Percentiles rank a stretch among this genome's conserved stretches.
Evolutionary conservation across 805 yeast species (phyloP).

Genomic region (Cyberlindnera americana): DNA sequence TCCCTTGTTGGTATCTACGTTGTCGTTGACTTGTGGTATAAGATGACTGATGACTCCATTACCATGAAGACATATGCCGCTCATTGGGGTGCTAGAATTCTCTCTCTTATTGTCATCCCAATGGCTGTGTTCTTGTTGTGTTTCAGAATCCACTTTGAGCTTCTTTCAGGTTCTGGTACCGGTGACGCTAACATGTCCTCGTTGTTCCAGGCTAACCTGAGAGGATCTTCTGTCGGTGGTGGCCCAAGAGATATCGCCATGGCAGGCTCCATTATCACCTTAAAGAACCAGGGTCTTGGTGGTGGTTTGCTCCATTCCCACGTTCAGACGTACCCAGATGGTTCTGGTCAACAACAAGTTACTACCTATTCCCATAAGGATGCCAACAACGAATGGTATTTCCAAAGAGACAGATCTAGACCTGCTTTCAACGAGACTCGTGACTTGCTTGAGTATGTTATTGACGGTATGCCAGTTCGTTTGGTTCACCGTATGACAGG

Average conservation of each 20-base stretch:
- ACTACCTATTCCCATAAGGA: slow-evolving; percentile 80
- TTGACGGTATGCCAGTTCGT: slow-evolving; percentile 61
- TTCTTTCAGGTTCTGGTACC: slow-evolving; percentile 72
- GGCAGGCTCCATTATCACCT: slow-evolving; percentile 46
- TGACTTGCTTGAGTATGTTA: slow-evolving; percentile 30
- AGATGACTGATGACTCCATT: slow-evolving; percentile 65
- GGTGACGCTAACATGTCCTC: slow-evolving; percentile 81
- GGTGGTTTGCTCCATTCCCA: slow-evolving; percentile 79
- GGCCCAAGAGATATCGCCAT: slow-evolving; percentile 67
- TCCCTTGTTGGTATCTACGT: slow-evolving; percentile 88
- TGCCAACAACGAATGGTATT: slow-evolving; percentile 63
- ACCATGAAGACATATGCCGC: slow-evolving; percentile 44
- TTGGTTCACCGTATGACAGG: slow-evolving; percentile 59
- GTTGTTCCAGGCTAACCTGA: slow-evolving; percentile 73
- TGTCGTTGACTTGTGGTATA: slow-evolving; percentile 79
- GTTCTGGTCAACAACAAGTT: slow-evolving; percentile 73
- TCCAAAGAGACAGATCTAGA: slow-evolving; percentile 58
- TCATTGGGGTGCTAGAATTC: slow-evolving; percentile 66
- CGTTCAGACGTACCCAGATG: slow-evolving; percentile 66
- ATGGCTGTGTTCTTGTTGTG: slow-evolving; percentile 55
- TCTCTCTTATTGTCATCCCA: slow-evolving; percentile 66
- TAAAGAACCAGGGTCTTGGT: slow-evolving; percentile 65
- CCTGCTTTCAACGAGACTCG: slow-evolving; percentile 25
- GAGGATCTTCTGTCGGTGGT: slow-evolving; percentile 56
- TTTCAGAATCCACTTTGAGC: slow-evolving; percentile 73